These are phyloP conservation scores for Fraxinus paxiana DNA, from an alignment of 305 asterid species.

Conservation along the genomic window DNA sequence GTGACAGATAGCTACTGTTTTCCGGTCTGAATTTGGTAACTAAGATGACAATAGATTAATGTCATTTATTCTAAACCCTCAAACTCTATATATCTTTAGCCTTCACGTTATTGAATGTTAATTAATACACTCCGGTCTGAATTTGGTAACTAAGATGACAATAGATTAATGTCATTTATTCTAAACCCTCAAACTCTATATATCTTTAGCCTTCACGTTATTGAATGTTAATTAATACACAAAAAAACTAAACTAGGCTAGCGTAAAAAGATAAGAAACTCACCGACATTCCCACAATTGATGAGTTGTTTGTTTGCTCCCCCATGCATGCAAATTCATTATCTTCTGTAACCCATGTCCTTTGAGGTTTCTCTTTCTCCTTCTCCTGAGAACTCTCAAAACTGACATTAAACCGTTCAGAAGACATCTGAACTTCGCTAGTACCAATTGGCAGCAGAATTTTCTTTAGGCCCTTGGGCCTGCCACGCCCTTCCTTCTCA, in stretches of 20 bases:
- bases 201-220: not conserved
- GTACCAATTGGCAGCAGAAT: not conserved
- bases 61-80: constrained; percentile 12
- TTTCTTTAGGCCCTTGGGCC: not conserved
- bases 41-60: not conserved
- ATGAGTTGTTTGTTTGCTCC: constrained; percentile 21
- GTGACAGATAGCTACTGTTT: not conserved
- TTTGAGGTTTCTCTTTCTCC: constrained; percentile 9
- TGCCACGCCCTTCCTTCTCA: not conserved
- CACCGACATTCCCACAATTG: constrained; percentile 31
- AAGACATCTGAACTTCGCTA: constrained; percentile 1
- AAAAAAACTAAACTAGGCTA: constrained; percentile 13
- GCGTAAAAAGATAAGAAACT: constrained; percentile 23
- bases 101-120: not conserved
- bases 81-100: not conserved
- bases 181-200: constrained; percentile 5
- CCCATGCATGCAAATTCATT: constrained; percentile 21
- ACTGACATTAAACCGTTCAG: not conserved
- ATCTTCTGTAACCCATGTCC: not conserved
- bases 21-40: not conserved
- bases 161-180: constrained; percentile 7
- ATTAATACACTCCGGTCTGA: not conserved
- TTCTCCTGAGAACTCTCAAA: not conserved
- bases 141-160: not conserved
- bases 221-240: constrained; percentile 3